Evolutionary conservation across 1,284 basidiomycete species (phyloP).

Genomic region (Cryptococcus hybrid): DNA sequence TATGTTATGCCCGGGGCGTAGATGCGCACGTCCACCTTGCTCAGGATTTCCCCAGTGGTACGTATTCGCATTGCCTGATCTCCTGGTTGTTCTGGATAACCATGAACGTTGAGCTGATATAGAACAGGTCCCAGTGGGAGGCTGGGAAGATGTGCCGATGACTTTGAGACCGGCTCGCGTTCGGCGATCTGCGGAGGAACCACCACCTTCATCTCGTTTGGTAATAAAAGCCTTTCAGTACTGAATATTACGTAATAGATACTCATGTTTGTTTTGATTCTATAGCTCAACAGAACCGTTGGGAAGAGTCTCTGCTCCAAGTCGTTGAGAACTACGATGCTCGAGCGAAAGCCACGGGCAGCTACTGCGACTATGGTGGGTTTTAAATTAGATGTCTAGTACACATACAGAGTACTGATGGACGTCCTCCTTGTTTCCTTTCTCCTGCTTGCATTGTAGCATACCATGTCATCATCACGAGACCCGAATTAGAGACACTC

Average conservation of each 20-base stretch:
- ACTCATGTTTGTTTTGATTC: too few relatives aligned
- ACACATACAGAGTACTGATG: too few relatives aligned
- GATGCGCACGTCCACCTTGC: conserved; percentile 13
- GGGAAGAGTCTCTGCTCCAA: conserved; percentile 9
- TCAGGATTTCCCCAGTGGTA: conserved; percentile 4
- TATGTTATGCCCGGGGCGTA: conserved; percentile 17
- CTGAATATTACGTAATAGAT: too few relatives aligned
- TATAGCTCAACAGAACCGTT: neutral
- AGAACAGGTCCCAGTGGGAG: conserved; percentile 5
- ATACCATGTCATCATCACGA: conserved; percentile 18
- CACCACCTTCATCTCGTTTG: conserved; percentile 18
- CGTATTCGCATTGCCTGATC: neutral
- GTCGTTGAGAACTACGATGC: conserved; percentile 13
- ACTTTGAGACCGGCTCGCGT: conserved; percentile 14
- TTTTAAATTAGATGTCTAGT: too few relatives aligned
- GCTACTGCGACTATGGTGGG: conserved; percentile 13
- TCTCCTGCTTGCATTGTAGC: too few relatives aligned
- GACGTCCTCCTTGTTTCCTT: too few relatives aligned
- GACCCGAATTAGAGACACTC: conserved; percentile 9
- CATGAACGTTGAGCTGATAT: too few relatives aligned
- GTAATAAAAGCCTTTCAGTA: conserved; percentile 4
- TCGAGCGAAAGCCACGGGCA: conserved; percentile 8
- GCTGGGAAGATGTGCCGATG: conserved; percentile 14
- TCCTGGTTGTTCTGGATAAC: neutral
- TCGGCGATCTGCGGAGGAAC: conserved; percentile 19